Conservation (phyloP, 768 basidiomycete species). For the Trametes cubensis region DNA sequence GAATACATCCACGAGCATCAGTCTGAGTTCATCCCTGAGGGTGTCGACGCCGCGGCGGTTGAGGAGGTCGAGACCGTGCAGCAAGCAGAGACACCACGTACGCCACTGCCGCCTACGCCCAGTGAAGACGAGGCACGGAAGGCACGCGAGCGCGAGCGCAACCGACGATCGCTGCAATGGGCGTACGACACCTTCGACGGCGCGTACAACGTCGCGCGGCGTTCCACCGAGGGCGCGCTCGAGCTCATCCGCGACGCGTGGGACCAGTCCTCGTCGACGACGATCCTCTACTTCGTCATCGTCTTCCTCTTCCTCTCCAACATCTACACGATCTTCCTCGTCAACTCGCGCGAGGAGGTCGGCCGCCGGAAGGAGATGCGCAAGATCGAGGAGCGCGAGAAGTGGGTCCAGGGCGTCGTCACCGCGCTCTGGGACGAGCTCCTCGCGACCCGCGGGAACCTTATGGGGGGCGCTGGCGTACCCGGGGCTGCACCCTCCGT, state of each 20-base stretch:
- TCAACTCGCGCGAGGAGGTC: slow-evolving; percentile 61
- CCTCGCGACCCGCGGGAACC: slow-evolving; percentile 44
- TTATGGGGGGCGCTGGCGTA: slow-evolving; percentile 19
- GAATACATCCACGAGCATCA: slow-evolving; percentile 88
- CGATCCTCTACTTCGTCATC: slow-evolving; percentile 75
- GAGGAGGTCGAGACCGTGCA: slow-evolving; percentile 46
- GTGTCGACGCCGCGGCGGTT: slow-evolving; percentile 62
- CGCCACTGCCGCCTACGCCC: slow-evolving; percentile 12
- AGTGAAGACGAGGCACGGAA: slow-evolving; percentile 47
- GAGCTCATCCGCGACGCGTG: slow-evolving; percentile 80
- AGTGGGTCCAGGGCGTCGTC: slow-evolving; percentile 74
- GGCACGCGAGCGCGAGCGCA: slow-evolving; percentile 67
- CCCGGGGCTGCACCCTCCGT: neutral
- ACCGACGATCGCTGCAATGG: slow-evolving; percentile 80
- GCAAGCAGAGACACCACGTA: slow-evolving; percentile 21
- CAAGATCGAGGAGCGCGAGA: slow-evolving; percentile 68
- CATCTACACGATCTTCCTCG: slow-evolving; percentile 61
- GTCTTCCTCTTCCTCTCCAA: slow-evolving; percentile 44
- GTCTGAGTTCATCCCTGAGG: slow-evolving; percentile 86
- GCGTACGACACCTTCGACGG: slow-evolving; percentile 86
- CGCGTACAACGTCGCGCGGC: slow-evolving; percentile 67
- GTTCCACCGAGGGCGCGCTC: slow-evolving; percentile 69
- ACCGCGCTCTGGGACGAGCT: slow-evolving; percentile 76
- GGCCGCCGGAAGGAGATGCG: slow-evolving; percentile 49
- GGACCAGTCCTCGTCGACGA: slow-evolving; percentile 74